phyloP scores from a whole-genome alignment of 306 rosid species.

The Leucaena leucocephala region DNA sequence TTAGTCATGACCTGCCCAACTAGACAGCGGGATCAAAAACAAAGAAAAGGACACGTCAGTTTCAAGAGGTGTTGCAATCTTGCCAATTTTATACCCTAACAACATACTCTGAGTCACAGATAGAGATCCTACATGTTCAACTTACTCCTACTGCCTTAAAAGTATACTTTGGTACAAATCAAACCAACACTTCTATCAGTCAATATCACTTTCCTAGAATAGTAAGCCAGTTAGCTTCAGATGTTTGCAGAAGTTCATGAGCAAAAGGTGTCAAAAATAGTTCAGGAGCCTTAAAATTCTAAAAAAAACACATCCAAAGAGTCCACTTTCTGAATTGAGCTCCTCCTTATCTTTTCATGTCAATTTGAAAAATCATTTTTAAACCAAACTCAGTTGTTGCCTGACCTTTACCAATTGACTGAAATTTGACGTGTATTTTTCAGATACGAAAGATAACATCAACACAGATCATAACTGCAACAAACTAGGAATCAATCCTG shows the following conservation, averaged over 20 bases:
- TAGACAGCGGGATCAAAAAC: no score
- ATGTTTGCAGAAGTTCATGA: background rate
- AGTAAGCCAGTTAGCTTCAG: background rate
- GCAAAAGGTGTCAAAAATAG: background rate
- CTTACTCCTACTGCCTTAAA: background rate
- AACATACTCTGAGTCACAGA: background rate
- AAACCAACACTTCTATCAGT: background rate
- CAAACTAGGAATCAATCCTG: conserved; percentile 89
- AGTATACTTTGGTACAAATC: background rate
- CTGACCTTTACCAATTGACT: background rate
- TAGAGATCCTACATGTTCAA: background rate
- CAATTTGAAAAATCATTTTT: conserved; percentile 6
- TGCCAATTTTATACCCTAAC: background rate
- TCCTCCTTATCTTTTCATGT: background rate
- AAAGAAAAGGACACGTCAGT: no score
- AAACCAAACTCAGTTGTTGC: conserved; percentile 6
- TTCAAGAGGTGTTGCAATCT: background rate
- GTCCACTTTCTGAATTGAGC: no score
- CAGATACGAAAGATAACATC: conserved; percentile 21
- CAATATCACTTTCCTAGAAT: background rate
- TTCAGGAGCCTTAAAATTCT: conserved; percentile 1
- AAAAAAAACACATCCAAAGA: background rate
- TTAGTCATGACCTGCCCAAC: no score
- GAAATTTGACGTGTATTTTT: conserved; percentile 17
- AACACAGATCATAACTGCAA: conserved; percentile 66